phyloP scores from a whole-genome alignment of 805 yeast species.

The Metschnikowia orientalis region DNA sequence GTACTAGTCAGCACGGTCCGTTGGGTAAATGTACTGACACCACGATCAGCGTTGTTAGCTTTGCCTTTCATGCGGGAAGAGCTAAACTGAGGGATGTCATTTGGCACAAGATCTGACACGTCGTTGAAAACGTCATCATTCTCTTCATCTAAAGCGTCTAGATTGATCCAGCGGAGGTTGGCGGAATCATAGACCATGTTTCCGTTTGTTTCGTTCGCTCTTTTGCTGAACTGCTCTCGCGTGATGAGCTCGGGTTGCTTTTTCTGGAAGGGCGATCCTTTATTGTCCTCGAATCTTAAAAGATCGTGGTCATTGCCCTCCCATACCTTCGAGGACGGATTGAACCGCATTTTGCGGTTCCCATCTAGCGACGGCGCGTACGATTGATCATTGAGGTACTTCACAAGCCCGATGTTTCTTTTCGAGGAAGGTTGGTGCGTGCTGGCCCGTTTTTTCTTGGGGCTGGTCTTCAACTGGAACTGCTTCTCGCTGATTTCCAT shows the following conservation, averaged over 20 bases:
- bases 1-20: slow-evolving; percentile 32
- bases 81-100: slow-evolving; percentile 15
- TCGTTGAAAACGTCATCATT: slow-evolving; percentile 43
- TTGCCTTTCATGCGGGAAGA: too few species aligned
- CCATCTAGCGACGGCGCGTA: slow-evolving; percentile 16
- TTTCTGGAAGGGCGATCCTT: slow-evolving; percentile 6
- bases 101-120: slow-evolving; percentile 41
- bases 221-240: slow-evolving; percentile 23
- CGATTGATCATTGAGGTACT: slow-evolving; percentile 24
- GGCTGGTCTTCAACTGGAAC: slow-evolving; percentile 15
- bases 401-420: slow-evolving; percentile 26
- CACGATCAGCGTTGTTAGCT: slow-evolving; percentile 18
- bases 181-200: slow-evolving; percentile 60
- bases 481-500: slow-evolving; percentile 26
- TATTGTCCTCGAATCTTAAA: slow-evolving; percentile 41
- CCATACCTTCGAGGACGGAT: slow-evolving; percentile 52
- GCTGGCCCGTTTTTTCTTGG: slow-evolving; percentile 9
- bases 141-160: slow-evolving; percentile 31
- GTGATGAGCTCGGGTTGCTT: slow-evolving; percentile 39
- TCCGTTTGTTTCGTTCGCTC: slow-evolving; percentile 18
- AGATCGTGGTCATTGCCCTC: slow-evolving; percentile 63
- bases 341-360: slow-evolving; percentile 46
- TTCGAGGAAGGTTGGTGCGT: slow-evolving; percentile 1
- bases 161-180: slow-evolving; percentile 55
- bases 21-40: slow-evolving; percentile 35